These are phyloP conservation scores for Colletotrichum sojae DNA, from an alignment of 2,329 filamentous ascomycete genomes.

Conservation along the genomic window DNA sequence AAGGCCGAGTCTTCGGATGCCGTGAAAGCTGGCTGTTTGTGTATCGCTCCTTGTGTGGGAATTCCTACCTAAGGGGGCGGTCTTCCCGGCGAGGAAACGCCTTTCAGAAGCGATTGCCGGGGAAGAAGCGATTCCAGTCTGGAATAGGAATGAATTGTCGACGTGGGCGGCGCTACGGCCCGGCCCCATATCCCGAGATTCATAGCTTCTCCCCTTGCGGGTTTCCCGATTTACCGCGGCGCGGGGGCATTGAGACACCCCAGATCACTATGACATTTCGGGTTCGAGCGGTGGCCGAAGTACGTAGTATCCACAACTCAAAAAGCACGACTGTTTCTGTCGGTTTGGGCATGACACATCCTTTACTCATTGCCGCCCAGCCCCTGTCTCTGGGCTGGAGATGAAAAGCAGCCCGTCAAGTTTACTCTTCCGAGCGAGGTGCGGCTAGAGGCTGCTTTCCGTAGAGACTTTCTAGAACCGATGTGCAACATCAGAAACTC, in stretches of 20 bases:
- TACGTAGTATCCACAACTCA: slow-evolving; percentile 10
- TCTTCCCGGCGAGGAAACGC: too few relatives aligned
- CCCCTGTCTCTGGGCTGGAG: too few relatives aligned
- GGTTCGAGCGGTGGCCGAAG: neutral
- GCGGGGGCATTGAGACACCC: slow-evolving; percentile 4
- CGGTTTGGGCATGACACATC: neutral
- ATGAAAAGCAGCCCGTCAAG: too few relatives aligned
- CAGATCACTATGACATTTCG: neutral
- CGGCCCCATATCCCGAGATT: slow-evolving; percentile 31
- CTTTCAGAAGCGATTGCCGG: too few relatives aligned
- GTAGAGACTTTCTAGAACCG: neutral
- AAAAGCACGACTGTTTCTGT: slow-evolving; percentile 9
- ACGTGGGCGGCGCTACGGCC: slow-evolving; percentile 12
- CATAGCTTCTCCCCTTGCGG: neutral
- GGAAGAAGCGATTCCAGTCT: too few relatives aligned
- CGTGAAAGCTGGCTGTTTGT: too few relatives aligned
- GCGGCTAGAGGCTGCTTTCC: neutral
- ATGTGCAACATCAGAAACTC: neutral
- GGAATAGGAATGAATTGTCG: neutral
- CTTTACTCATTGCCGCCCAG: too few relatives aligned
- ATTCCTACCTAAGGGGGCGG: too few relatives aligned
- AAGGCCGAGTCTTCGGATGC: too few relatives aligned
- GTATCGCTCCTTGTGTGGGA: too few relatives aligned
- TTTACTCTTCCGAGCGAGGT: too few relatives aligned
- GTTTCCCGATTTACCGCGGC: neutral